phyloP scores from a whole-genome alignment of 1,139 yeast species.

The Zygotorulaspora mrakii region DNA sequence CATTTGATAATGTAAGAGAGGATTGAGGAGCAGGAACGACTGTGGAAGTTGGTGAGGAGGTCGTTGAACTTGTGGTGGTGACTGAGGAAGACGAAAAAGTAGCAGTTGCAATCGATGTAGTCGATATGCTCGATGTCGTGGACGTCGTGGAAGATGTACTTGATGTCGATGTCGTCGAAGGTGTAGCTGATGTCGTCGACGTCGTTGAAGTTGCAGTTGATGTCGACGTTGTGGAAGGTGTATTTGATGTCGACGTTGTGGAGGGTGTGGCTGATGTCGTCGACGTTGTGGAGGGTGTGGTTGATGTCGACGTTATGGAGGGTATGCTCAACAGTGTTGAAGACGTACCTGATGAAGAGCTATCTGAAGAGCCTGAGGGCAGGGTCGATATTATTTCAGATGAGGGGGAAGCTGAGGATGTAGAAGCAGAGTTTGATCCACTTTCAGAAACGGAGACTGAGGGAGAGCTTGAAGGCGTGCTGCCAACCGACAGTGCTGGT shows the following conservation, averaged over 20 bases:
- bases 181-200: conserved; percentile 13
- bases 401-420: conserved; percentile 2
- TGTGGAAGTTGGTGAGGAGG: too few species aligned
- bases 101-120: too few species aligned
- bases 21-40: too few species aligned
- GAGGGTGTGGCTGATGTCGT: too few species aligned
- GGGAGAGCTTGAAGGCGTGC: neutral
- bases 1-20: conserved; percentile 13
- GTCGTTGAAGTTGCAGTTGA: conserved; percentile 21
- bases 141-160: conserved; percentile 19
- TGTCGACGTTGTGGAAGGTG: conserved; percentile 19
- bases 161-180: conserved; percentile 17
- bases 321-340: neutral
- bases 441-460: neutral
- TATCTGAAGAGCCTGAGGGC: neutral
- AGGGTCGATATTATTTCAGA: neutral
- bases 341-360: neutral
- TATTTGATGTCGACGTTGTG: too few species aligned
- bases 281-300: conserved; percentile 4
- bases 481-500: neutral
- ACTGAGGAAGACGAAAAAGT: too few species aligned
- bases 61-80: too few species aligned
- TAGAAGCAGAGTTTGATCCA: neutral
- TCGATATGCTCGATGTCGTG: neutral
- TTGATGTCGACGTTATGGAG: conserved; percentile 2